Evolutionary conservation across 2,329 filamentous ascomycete genomes (phyloP), one percentile per base, ranked within the genome.

Genomic region (Davidsoniella eucalypti): DNA sequence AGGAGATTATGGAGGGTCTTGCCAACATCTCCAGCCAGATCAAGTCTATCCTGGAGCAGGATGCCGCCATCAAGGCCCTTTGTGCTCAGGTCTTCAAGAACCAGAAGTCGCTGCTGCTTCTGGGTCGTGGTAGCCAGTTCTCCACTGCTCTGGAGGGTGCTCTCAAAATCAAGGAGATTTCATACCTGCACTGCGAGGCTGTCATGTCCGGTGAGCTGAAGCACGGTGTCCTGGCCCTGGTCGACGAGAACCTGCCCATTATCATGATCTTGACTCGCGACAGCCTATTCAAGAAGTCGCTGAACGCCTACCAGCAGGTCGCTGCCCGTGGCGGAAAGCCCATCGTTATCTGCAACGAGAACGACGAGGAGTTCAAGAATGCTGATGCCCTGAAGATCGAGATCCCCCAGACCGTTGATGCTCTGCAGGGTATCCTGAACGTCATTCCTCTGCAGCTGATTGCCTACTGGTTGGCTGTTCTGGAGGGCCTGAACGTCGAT

Each of bases 201-300:
- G 92, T 98, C 73, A 98, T 98, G 92, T 96, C 92, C 56, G 92
- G 92, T 68, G 92, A 98, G 71, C 78, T 98, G 61, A 98, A 98
- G 79, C 92, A 98, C 68, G 92, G 92, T 74, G 92, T 98, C 48
- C 73, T 98, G 63, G 92, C 92, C 49, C 76, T 98, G 55, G 92
- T 98, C 54, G 92, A 98, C 61, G 92, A 98, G 76, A 90, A 94
- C 69, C 79, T 98, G 37, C 92, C 92, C 55, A 98, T 98, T 66
- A 94, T 98, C 68, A 98, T 98, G 92, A 96, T 98, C 62, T 75
- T 98, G 55, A 98, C 92, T 50, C 84, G 92, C 54, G 92, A 98
- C 64, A 77, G 87, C 59, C 82, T 98, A 62, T 98, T 98, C 72
- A 84, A 84, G 66, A 98, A 98, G 73, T 96, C 92, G n/a, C 75